A percentile compares a stretch with the other conserved stretches of the same genome.
Evolutionary conservation across 78 protist genomes (phyloP).

Genomic region (Goniomonas avonlea): DNA sequence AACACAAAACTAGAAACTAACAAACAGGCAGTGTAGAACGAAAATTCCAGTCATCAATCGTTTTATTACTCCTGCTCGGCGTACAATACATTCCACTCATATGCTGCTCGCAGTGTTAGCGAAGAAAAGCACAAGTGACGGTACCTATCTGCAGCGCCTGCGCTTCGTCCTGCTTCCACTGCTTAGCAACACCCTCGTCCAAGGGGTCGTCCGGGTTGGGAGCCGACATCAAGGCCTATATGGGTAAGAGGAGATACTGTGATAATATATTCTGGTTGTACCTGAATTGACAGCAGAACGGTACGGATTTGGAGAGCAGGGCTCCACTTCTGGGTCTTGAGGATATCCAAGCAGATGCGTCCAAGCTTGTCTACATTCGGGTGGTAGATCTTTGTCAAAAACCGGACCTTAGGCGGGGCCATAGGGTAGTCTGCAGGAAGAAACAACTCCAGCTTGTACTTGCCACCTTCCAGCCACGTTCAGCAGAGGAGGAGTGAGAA

Average conservation of each 20-base stretch:
- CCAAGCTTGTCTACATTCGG: constrained; percentile 96
- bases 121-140: too few species aligned
- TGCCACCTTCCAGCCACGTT: constrained; percentile 68
- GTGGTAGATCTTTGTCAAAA: constrained; percentile 84
- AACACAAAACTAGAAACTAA: too few species aligned
- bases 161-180: constrained; percentile 49
- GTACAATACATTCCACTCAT: too few species aligned
- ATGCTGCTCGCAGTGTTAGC: too few species aligned
- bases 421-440: constrained; percentile 94
- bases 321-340: constrained; percentile 96
- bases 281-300: constrained; percentile 78
- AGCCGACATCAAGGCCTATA: constrained; percentile 59
- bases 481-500: too few species aligned
- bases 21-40: too few species aligned
- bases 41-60: too few species aligned
- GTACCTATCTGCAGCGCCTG: constrained; percentile 35
- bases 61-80: too few species aligned
- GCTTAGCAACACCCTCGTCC: constrained; percentile 60
- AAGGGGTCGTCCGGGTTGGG: constrained; percentile 95
- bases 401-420: constrained; percentile 76
- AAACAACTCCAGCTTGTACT: constrained; percentile 85
- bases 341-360: constrained; percentile 95
- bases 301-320: constrained; percentile 95
- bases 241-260: too few species aligned
- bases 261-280: too few species aligned